Evolutionary conservation across 371 early-diverging fungal species (phyloP).

Genomic region (Mucor mucedo): DNA sequence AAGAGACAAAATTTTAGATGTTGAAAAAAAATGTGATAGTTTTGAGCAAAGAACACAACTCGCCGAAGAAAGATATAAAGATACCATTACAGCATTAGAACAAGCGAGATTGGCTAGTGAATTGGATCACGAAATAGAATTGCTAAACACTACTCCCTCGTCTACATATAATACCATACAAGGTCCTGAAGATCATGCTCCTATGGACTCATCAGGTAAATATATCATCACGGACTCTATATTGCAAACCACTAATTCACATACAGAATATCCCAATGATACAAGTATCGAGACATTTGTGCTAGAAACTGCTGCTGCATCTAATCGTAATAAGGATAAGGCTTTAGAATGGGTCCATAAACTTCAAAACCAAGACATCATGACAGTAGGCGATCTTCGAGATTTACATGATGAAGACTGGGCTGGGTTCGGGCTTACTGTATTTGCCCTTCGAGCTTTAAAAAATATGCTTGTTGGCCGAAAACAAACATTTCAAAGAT

Average conservation of each 20-base stretch:
- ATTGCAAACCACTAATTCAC: background rate
- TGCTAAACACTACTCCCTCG: background rate
- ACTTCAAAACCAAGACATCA: slow-evolving; percentile 78
- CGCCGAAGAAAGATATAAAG: slow-evolving; percentile 45
- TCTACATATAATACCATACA: background rate
- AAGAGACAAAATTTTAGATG: slow-evolving; percentile 35
- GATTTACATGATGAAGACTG: slow-evolving; percentile 83
- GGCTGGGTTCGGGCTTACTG: slow-evolving; percentile 80
- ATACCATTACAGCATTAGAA: slow-evolving; percentile 41
- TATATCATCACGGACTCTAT: background rate
- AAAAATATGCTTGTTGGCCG: slow-evolving; percentile 78
- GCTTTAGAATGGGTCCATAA: slow-evolving; percentile 76
- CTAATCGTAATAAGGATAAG: slow-evolving; percentile 74
- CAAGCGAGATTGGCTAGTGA: slow-evolving; percentile 15
- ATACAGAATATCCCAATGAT: slow-evolving; percentile 64
- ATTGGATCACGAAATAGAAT: background rate
- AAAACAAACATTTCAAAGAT: slow-evolving; percentile 30
- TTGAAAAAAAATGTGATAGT: slow-evolving; percentile 43
- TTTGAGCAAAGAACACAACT: slow-evolving; percentile 34
- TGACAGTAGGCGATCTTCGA: slow-evolving; percentile 82
- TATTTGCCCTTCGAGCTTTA: slow-evolving; percentile 86
- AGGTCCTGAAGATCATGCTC: slow-evolving; percentile 4
- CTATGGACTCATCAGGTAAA: slow-evolving; percentile 12
- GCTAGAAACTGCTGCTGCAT: slow-evolving; percentile 66
- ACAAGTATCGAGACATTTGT: slow-evolving; percentile 76